A percentile compares a stretch with the other conserved stretches of the same genome.
Conservation (phyloP, 306 rosid genomes). For the Acacia confusa region DNA sequence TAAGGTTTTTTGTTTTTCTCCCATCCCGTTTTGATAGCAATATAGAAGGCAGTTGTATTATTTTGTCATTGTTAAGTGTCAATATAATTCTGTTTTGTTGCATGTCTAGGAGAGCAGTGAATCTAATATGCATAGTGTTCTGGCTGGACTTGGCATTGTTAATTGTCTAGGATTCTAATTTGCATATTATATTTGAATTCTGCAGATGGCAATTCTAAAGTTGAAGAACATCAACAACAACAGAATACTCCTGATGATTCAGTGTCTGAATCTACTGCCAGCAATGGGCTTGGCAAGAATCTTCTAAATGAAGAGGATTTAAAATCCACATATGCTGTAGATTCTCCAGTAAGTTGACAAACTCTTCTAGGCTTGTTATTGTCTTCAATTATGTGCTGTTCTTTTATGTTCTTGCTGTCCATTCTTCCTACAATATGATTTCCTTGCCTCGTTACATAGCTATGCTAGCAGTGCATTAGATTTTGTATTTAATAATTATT, state of each 20-base stretch:
- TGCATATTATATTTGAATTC: slow-evolving; percentile 17
- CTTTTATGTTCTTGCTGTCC: background rate
- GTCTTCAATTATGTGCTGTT: background rate
- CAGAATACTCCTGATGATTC: slow-evolving; percentile 65
- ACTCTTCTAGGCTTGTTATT: slow-evolving; percentile 10
- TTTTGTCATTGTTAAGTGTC: background rate
- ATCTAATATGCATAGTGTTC: background rate
- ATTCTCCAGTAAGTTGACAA: slow-evolving; percentile 55
- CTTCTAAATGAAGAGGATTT: slow-evolving; percentile 68
- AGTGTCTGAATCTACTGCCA: slow-evolving; percentile 48
- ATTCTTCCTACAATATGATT: background rate
- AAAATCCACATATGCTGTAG: slow-evolving; percentile 57
- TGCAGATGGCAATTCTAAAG: slow-evolving; percentile 63
- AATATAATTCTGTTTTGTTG: background rate
- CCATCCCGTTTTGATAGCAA: background rate
- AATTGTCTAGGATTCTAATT: background rate
- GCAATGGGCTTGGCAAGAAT: slow-evolving; percentile 66
- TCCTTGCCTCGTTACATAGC: background rate
- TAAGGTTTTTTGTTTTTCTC: background rate
- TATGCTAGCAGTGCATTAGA: background rate
- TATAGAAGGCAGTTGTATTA: background rate
- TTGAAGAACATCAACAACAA: slow-evolving; percentile 62
- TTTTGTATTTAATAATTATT: slow-evolving; percentile 8
- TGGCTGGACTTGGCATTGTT: background rate
- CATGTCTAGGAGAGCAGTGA: background rate